Evolutionary conservation across 805 yeast species (phyloP).

Genomic region (Metschnikowia amazonensis): DNA sequence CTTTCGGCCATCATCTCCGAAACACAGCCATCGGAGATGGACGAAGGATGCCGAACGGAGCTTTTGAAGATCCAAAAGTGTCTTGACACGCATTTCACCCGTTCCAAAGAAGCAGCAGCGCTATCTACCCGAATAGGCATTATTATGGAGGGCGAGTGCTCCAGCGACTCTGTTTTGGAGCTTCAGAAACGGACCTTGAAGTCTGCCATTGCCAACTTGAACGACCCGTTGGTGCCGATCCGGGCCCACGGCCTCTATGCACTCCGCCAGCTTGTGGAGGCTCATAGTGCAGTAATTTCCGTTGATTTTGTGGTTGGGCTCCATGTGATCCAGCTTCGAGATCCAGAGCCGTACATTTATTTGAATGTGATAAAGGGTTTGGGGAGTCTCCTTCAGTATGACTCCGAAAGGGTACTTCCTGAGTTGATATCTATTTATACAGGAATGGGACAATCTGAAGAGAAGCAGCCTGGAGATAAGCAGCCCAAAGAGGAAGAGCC

Average conservation of each 20-base stretch:
- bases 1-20: constrained; percentile 36
- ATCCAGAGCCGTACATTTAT: constrained; percentile 83
- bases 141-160: constrained; percentile 26
- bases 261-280: constrained; percentile 51
- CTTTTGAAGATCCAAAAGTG: constrained; percentile 27
- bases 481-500: too few species aligned
- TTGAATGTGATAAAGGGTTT: constrained; percentile 80
- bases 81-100: constrained; percentile 12
- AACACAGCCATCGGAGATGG: constrained; percentile 23
- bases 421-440: constrained; percentile 39
- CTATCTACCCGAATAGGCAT: constrained; percentile 28
- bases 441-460: constrained; percentile 15
- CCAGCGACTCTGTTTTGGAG: constrained; percentile 21
- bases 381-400: constrained; percentile 51
- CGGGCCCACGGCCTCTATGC: constrained; percentile 79
- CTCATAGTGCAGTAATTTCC: constrained; percentile 48
- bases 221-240: constrained; percentile 78
- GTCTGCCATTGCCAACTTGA: constrained; percentile 62
- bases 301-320: constrained; percentile 55
- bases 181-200: constrained; percentile 42
- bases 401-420: constrained; percentile 34
- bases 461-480: too few species aligned
- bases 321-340: constrained; percentile 62
- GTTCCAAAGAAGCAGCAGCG: constrained; percentile 16
- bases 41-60: constrained; percentile 25